Base-by-base conservation (phyloP, 495 filamentous ascomycete genomes). In the Coniosporium apollinis region DNA sequence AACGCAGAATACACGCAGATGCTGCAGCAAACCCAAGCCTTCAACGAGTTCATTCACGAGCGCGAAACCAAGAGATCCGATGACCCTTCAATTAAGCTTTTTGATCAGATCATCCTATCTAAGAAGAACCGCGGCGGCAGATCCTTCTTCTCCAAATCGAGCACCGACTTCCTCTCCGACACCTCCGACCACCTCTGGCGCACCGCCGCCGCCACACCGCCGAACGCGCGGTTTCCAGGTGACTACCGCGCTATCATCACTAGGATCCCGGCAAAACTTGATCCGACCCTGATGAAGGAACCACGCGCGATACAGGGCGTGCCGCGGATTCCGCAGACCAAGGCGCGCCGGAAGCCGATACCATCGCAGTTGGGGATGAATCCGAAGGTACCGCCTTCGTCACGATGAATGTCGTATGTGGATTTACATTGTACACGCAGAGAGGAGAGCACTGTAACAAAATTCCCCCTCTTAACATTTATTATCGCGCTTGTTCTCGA, bases 11-110 rank as follows among this genome's bases (percentile, higher is more conserved):
- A 94, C 49, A 75, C 85, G 44, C 59, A 60, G 35, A 76, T 87
- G 65, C 67, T 97, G 51, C 79, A 81, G 51, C 80, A 97, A 44
- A 97, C 87, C 3, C 89, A 97, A 73, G 85, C 67, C 11, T 94
- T 97, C 57, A 93, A 92, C 50, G 84, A 94, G 56, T 97, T 96
- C 50, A 87, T 94, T 48, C 82, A 91, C 51, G 82, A 92, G 33
- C 74, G 89, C 21, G 89, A 97, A 53, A 65, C 65, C 11, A 67
- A 66, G 22, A 54, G 67, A 8, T 54, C 69, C 4, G 70, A 66
- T 30, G 70, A 76, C 39, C 77, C 84, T 3, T 45, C 66, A 6
- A 81, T 96, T 51, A 73, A 82, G 35, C 66, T 97, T 16, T 97
- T 97, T 53, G 89, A 97, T 56, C 80, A 92, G 53, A 81, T 97